These are phyloP conservation scores for Pleurotus ostreatus DNA, from an alignment of 768 basidiomycete species.

Conservation along the genomic window DNA sequence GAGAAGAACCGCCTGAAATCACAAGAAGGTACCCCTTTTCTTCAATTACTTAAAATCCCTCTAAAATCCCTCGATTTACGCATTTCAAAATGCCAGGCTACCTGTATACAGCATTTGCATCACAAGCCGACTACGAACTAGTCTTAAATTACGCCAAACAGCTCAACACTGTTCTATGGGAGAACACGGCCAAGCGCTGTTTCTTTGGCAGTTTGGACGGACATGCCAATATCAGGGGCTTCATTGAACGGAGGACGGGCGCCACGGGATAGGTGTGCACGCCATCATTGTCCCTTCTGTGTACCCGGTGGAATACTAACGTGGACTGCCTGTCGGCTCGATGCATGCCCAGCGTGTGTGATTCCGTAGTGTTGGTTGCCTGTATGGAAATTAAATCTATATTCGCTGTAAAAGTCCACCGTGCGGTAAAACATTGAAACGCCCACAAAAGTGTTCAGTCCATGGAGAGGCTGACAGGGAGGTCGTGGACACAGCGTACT, in stretches of 20 bases:
- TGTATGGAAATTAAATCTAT: neutral
- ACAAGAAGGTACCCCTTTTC: constrained; percentile 64
- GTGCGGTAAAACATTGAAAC: neutral
- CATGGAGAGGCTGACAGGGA: no score
- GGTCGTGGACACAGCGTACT: neutral
- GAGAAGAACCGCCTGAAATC: constrained; percentile 90
- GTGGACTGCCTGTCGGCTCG: neutral
- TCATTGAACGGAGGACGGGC: constrained; percentile 69
- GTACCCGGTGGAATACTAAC: neutral
- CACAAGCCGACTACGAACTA: constrained; percentile 83
- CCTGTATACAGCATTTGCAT: constrained; percentile 84
- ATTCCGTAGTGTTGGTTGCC: neutral
- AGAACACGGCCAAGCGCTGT: constrained; percentile 65
- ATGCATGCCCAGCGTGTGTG: neutral
- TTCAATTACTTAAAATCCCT: constrained; percentile 15
- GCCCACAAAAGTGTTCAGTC: no score
- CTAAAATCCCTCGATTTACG: constrained; percentile 14
- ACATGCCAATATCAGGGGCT: constrained; percentile 72
- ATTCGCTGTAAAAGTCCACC: neutral
- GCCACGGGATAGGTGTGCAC: constrained; percentile 26
- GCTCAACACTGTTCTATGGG: constrained; percentile 81
- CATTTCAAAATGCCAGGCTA: constrained; percentile 49
- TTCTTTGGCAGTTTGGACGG: constrained; percentile 83
- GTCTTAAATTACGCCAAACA: constrained; percentile 84
- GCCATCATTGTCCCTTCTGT: neutral